Percentiles rank a stretch among this genome's conserved stretches.
phyloP scores from a whole-genome alignment of 169 alveolate genomes.

The Plasmodium yoelii region DNA sequence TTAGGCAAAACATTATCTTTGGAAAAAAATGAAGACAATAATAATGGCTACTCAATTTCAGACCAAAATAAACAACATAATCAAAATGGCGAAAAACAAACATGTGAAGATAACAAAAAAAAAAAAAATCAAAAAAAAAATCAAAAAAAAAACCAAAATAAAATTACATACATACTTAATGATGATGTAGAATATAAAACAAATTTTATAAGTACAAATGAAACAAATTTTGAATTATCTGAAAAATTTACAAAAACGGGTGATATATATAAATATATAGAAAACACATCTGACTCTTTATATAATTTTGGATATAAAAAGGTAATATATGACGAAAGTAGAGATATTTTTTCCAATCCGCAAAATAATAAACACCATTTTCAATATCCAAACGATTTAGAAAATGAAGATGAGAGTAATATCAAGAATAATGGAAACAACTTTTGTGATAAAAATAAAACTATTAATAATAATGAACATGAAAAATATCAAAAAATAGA shows the following conservation, averaged over 20 bases:
- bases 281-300: background rate
- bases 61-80: too few relatives aligned
- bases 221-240: background rate
- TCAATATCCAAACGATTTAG: background rate
- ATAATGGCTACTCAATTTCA: background rate
- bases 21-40: background rate
- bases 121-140: background rate
- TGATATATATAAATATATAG: background rate
- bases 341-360: background rate
- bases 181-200: slow-evolving; percentile 3
- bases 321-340: background rate
- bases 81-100: background rate
- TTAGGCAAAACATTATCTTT: background rate
- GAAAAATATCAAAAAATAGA: background rate
- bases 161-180: background rate
- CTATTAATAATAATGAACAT: background rate
- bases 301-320: slow-evolving; percentile 11
- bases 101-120: background rate
- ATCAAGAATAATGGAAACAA: background rate
- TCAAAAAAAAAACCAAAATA: background rate
- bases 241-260: background rate
- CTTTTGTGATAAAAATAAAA: background rate
- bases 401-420: background rate
- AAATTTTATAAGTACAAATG: slow-evolving; percentile 10
- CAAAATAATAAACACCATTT: background rate